A percentile compares a stretch with the other conserved stretches of the same genome.
These are phyloP conservation scores for Acacia crassicarpa DNA, from an alignment of 306 rosid genomes.

Conservation along the genomic window DNA sequence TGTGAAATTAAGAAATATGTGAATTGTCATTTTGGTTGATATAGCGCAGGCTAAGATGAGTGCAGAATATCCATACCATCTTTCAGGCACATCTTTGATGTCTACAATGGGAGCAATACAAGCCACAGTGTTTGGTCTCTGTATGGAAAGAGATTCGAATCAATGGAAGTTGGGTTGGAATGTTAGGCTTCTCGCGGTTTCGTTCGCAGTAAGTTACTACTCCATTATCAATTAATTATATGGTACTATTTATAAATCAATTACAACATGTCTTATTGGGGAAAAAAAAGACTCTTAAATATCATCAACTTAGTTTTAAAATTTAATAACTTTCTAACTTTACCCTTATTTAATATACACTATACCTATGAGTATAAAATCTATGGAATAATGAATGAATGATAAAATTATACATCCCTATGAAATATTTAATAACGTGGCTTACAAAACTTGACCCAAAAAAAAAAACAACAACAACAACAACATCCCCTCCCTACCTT, in stretches of 20 bases:
- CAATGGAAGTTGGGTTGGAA: constrained; percentile 1
- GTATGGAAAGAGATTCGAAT: constrained; percentile 14
- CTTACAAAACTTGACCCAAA: too few species aligned
- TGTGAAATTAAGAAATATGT: neutral
- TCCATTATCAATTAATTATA: neutral
- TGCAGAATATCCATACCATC: constrained; percentile 35
- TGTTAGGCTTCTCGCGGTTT: neutral
- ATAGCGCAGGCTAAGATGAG: constrained; percentile 42
- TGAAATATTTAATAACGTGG: too few species aligned
- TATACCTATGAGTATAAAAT: too few species aligned
- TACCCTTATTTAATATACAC: too few species aligned
- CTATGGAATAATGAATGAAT: too few species aligned
- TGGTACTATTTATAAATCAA: too few species aligned
- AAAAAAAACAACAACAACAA: too few species aligned
- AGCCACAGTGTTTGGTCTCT: constrained; percentile 20
- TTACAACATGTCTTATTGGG: too few species aligned
- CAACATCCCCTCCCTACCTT: neutral
- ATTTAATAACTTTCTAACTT: too few species aligned
- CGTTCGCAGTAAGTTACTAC: neutral
- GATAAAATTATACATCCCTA: too few species aligned
- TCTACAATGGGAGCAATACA: constrained; percentile 32
- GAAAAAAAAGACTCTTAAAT: neutral
- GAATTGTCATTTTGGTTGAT: neutral
- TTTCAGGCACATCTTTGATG: constrained; percentile 42
- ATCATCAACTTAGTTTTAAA: too few species aligned